Evolutionary conservation across 805 yeast species (phyloP), one percentile per base, ranked within the genome.

Genomic region (Ogataea haglerorum): DNA sequence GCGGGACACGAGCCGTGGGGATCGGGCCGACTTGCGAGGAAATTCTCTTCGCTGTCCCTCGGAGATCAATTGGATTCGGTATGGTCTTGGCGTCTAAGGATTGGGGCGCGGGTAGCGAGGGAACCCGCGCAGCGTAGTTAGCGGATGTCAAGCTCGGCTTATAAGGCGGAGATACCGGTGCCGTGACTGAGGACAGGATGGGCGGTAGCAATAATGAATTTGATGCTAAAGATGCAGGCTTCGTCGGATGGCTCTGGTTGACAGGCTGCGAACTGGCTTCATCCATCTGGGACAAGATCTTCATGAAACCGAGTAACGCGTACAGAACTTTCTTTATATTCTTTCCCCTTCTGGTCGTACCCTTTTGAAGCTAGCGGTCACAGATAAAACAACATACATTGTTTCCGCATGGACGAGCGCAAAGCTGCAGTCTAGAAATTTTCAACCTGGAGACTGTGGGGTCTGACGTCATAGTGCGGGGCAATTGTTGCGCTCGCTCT

Each of bases 131-230:
- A 12, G 27, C 27, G 6, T 24, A 24, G 13, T 15, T 25, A 8
- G 30, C 17, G 15, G 19, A 24, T 10, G 14, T 6, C 10, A 6
- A 6, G 34, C 15, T 22, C 15, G 26, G 9, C 16, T 12, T 17
- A 12, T 19, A 27, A 13, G 36, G 23, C 15, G 26, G 14, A 8
- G 16, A 13, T 17, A 32, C 13, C 28, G 33, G 10, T 25, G 16
- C 35, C 35, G 5, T 42, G 29, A 24, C 6, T 4, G 44, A 25
- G 14, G 44, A 42, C 7, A 35, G 33, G 24, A 47, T 35, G 10
- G 51, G 46, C 25, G 51, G 51, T 9, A 47, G 32, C 6, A 47
- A 35, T 36, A 45, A 30, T 16, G 42, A 29, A 24, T 40, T 37
- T 6, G 41, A 14, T 12, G 21, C 25, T 25, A 27, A 10, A 16